Evolutionary conservation across 371 early-diverging fungal species (phyloP).

Genomic region (Entomophthora muscae): DNA sequence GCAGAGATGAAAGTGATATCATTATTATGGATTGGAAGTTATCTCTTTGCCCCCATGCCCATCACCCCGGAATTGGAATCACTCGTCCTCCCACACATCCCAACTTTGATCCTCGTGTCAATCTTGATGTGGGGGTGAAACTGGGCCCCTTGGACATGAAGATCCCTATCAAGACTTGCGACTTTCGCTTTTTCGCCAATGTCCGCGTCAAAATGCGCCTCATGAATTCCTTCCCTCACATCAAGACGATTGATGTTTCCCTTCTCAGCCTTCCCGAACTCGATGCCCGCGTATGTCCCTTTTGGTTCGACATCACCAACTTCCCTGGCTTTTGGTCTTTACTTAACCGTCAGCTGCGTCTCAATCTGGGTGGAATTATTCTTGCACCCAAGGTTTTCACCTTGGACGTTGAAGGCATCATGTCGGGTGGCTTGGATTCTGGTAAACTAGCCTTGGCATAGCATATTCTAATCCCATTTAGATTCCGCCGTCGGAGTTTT

Average conservation of each 20-base stretch:
- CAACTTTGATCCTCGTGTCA: conserved; percentile 72
- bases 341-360: conserved; percentile 55
- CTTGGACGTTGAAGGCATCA: conserved; percentile 63
- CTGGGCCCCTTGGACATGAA: conserved; percentile 74
- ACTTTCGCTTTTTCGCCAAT: conserved; percentile 75
- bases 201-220: conserved; percentile 64
- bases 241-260: conserved; percentile 66
- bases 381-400: conserved; percentile 71
- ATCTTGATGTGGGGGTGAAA: conserved; percentile 71
- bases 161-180: conserved; percentile 79
- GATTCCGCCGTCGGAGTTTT: conserved; percentile 74
- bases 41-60: conserved; percentile 58
- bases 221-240: conserved; percentile 71
- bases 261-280: conserved; percentile 79
- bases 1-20: conserved; percentile 55
- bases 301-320: conserved; percentile 14
- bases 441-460: conserved; percentile 20
- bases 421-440: conserved; percentile 38
- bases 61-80: neutral
- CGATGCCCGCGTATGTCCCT: conserved; percentile 71
- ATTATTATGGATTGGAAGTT: conserved; percentile 90
- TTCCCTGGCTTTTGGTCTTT: conserved; percentile 65
- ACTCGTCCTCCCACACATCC: conserved; percentile 12
- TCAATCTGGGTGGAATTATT: conserved; percentile 57
- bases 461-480: conserved; percentile 11